A percentile compares a stretch with the other conserved stretches of the same genome.
Conservation (phyloP, 495 filamentous ascomycete genomes). For the Daldinia grandis region DNA sequence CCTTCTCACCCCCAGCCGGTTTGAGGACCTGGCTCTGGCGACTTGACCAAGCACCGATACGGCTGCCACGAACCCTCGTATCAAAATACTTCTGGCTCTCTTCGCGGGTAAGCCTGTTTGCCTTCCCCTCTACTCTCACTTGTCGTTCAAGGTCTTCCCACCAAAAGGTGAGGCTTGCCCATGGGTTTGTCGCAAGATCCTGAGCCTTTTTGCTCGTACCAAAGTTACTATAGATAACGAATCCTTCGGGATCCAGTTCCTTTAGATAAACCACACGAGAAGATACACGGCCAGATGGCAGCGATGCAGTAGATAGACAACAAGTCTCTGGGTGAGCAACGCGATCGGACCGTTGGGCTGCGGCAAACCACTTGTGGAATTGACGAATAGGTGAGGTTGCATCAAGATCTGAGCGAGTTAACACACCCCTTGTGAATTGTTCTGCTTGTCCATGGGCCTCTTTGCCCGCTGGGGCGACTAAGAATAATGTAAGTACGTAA, state of each 20-base stretch:
- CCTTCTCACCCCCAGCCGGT: constrained; percentile 50
- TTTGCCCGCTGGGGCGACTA: constrained; percentile 53
- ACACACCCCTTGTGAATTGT: constrained; percentile 67
- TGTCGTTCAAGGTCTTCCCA: constrained; percentile 81
- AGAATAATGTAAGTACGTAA: neutral
- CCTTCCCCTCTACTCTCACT: constrained; percentile 80
- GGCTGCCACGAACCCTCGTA: constrained; percentile 77
- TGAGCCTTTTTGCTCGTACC: constrained; percentile 74
- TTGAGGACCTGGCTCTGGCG: constrained; percentile 78
- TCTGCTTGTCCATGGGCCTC: constrained; percentile 60
- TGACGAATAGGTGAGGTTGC: constrained; percentile 71
- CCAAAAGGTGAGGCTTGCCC: constrained; percentile 79
- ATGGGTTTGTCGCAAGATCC: constrained; percentile 71
- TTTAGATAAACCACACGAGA: constrained; percentile 92
- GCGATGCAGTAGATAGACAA: constrained; percentile 81
- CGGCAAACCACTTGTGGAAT: constrained; percentile 87
- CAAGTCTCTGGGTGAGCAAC: constrained; percentile 80
- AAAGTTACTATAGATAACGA: constrained; percentile 94
- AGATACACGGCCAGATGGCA: constrained; percentile 85
- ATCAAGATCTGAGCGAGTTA: constrained; percentile 63
- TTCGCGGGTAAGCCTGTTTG: constrained; percentile 69
- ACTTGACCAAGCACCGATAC: constrained; percentile 94
- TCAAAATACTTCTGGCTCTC: constrained; percentile 91
- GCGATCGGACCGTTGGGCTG: constrained; percentile 63
- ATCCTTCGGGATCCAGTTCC: constrained; percentile 73